Conservation (phyloP, 2,329 filamentous ascomycete genomes). For the Colletotrichum coccodes region DNA sequence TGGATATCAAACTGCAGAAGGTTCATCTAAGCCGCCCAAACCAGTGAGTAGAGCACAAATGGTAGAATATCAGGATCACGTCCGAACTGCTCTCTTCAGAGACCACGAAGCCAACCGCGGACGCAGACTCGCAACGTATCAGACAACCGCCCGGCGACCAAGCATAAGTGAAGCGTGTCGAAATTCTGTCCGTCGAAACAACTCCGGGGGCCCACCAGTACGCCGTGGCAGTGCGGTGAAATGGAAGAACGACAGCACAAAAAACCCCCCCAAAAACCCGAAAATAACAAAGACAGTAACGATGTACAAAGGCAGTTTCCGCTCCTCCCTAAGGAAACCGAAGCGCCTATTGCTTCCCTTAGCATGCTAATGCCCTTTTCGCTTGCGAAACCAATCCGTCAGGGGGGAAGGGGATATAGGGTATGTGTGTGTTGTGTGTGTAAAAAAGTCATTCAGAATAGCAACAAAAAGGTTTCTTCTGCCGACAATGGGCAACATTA, state of each 20-base stretch:
- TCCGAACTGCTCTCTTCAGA: not conserved
- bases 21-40: slow-evolving; percentile 27
- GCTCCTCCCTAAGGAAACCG: not conserved
- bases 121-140: not conserved
- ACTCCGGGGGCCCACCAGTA: not conserved
- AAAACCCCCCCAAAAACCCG: not conserved
- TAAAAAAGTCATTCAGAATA: not conserved
- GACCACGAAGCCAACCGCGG: not conserved
- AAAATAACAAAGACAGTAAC: not conserved
- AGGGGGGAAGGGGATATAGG: not conserved
- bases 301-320: slow-evolving; percentile 16
- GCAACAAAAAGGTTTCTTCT: slow-evolving; percentile 3
- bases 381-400: slow-evolving; percentile 24
- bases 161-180: slow-evolving; percentile 1
- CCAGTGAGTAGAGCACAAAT: not conserved
- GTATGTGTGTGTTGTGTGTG: not conserved
- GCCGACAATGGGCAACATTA: slow-evolving; percentile 21
- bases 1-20: slow-evolving; percentile 26
- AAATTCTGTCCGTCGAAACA: not conserved
- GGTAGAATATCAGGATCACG: not conserved
- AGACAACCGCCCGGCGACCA: slow-evolving; percentile 1
- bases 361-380: slow-evolving; percentile 14
- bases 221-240: slow-evolving; percentile 8
- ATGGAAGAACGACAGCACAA: not conserved
- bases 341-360: slow-evolving; percentile 27